A percentile compares a stretch with the other conserved stretches of the same genome.
phyloP scores from a whole-genome alignment of 352 stramenopile species.

The Pythium diclinum region DNA sequence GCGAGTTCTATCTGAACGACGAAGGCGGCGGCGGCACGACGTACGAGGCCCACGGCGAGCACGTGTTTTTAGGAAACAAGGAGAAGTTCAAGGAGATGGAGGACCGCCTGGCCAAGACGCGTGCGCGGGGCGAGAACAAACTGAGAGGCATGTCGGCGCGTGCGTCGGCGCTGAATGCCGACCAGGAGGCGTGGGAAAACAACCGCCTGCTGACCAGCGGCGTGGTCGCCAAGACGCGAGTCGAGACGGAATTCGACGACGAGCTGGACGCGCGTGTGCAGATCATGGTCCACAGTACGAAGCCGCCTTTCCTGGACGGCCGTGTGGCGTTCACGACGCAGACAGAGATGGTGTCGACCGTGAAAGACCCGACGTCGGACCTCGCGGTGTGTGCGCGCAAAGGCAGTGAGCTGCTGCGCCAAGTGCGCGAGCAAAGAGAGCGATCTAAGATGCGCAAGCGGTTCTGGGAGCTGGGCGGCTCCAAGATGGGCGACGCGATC shows the following conservation, averaged over 20 bases:
- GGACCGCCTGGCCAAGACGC: slow-evolving; percentile 80
- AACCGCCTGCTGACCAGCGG: slow-evolving; percentile 95
- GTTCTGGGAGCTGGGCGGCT: slow-evolving; percentile 98
- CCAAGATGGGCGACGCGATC: slow-evolving; percentile 96
- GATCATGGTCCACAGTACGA: slow-evolving; percentile 97
- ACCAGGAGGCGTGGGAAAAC: slow-evolving; percentile 98
- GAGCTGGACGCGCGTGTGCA: slow-evolving; percentile 94
- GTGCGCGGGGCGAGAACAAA: slow-evolving; percentile 84
- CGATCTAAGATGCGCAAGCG: slow-evolving; percentile 95
- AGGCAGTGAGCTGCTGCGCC: slow-evolving; percentile 84
- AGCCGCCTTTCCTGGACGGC: slow-evolving; percentile 96
- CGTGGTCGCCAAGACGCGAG: slow-evolving; percentile 73
- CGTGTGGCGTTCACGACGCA: slow-evolving; percentile 95
- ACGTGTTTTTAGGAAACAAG: slow-evolving; percentile 90
- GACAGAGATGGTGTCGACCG: slow-evolving; percentile 93
- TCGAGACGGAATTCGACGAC: slow-evolving; percentile 90
- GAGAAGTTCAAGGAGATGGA: slow-evolving; percentile 91
- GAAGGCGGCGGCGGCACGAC: slow-evolving; percentile 51
- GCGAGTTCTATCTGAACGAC: slow-evolving; percentile 95
- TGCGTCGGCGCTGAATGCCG: slow-evolving; percentile 91
- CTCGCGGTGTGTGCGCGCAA: slow-evolving; percentile 94
- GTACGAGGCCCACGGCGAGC: slow-evolving; percentile 49
- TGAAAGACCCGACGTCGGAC: slow-evolving; percentile 95
- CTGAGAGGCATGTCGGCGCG: slow-evolving; percentile 87
- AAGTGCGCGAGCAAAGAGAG: slow-evolving; percentile 77